Evolutionary conservation across 2,329 filamentous ascomycete genomes (phyloP), one percentile per base, ranked within the genome.

Genomic region (Aspergillus sp.): DNA sequence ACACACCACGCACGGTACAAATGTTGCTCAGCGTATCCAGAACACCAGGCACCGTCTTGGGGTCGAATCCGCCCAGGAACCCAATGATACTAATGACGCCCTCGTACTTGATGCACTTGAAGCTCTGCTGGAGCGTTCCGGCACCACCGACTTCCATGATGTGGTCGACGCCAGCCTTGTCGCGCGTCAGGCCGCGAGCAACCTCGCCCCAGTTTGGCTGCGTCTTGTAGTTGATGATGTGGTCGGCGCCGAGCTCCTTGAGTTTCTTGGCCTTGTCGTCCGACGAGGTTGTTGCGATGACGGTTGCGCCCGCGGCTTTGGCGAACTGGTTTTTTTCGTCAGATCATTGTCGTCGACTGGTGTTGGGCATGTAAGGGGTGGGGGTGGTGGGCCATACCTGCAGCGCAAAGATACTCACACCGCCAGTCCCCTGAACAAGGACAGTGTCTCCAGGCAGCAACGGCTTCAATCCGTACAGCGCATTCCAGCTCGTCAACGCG

Each of bases 81-180:
- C 85, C 85, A 59, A 87, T 86, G 60, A 87, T 80, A 61, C 73
- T 80, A 65, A 85, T 84, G 15, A 85, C 75, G 38, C 85, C 85
- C 65, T 87, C 85, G 31, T 81, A 80, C 56, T 78, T 79, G 60
- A 87, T 76, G 1, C 83, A 83, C 64, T 82, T 82, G 46, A 89
- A 75, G 3, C 81, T 83, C 70, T 89, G 81, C 3, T 77, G 68
- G 65, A 91, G 80, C 0, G 87, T 90, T n/a, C 80, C 81, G 0
- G 85, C 80, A 0, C 89, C 89, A 13, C 86, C 89, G n/a, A 90
- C 84, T 68, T 91, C 89, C 45, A 90, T 69, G 45, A 91, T 77
- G 63, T 88, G 81, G 67, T 90, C 83, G 7, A 89, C 84, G 13
- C 89, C 89, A 2, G 68, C 69, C 17, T 82, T 82, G 0, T 77